These are phyloP conservation scores for Serpula lacrymans DNA, from an alignment of 768 basidiomycete species.

Conservation along the genomic window DNA sequence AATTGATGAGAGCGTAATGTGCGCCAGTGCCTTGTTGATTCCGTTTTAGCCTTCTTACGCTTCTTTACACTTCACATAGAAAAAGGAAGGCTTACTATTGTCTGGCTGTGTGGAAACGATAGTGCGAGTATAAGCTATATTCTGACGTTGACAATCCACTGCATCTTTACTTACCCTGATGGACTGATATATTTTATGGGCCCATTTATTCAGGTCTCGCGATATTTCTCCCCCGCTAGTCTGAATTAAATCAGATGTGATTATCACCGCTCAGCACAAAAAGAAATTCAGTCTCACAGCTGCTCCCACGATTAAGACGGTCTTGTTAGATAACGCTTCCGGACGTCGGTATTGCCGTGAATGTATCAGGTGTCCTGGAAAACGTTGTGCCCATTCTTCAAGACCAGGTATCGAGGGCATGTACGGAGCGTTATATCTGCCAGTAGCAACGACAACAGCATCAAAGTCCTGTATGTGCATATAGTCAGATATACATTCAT, in stretches of 20 bases:
- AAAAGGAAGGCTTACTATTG: not conserved
- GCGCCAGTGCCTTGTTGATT: not conserved
- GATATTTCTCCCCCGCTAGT: conserved; percentile 36
- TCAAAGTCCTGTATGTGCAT: conserved; percentile 29
- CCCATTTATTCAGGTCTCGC: conserved; percentile 29
- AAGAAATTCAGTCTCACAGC: conserved; percentile 23
- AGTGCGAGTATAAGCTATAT: conserved; percentile 1
- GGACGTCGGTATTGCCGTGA: conserved; percentile 42
- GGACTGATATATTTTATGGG: conserved; percentile 31
- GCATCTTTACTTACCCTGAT: conserved; percentile 23
- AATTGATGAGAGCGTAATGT: conserved; percentile 12
- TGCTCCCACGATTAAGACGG: conserved; percentile 41
- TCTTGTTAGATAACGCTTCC: conserved; percentile 32
- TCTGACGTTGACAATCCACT: too few relatives aligned
- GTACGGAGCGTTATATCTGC: conserved; percentile 33
- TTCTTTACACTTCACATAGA: not conserved
- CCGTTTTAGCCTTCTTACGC: not conserved
- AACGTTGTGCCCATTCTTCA: conserved; percentile 30
- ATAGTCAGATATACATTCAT: not conserved
- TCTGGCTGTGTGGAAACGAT: not conserved
- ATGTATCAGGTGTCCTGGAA: conserved; percentile 34
- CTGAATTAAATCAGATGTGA: conserved; percentile 16
- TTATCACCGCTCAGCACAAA: not conserved
- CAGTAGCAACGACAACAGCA: conserved; percentile 32
- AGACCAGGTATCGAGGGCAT: conserved; percentile 32